Evolutionary conservation across 2,329 filamentous ascomycete species (phyloP).

Genomic region (Dactylellina sp.): DNA sequence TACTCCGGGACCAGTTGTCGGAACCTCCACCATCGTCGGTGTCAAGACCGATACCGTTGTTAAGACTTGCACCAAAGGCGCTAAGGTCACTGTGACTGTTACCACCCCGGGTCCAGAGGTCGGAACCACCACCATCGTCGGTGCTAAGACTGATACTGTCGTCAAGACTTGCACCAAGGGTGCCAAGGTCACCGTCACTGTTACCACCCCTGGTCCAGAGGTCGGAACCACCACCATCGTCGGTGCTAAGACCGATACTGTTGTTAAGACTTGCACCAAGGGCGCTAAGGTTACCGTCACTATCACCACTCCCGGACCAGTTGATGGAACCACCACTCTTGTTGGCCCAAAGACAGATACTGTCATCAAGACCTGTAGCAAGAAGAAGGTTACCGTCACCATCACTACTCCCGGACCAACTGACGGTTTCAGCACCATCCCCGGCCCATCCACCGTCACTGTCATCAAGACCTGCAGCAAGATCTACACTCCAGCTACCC

Average conservation of each 20-base stretch:
- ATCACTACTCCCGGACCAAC: not conserved
- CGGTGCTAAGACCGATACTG: not conserved
- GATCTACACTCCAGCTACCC: not conserved
- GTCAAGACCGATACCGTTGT: not conserved
- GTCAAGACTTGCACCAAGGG: not conserved
- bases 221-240: not conserved
- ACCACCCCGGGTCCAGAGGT: not conserved
- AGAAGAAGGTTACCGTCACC: not conserved
- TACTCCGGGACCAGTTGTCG: not conserved
- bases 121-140: not conserved
- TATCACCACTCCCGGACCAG: not conserved
- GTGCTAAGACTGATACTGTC: not conserved
- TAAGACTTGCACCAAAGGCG: not conserved
- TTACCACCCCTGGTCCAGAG: not conserved
- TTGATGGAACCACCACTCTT: slow-evolving; percentile 1
- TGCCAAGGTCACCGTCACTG: not conserved
- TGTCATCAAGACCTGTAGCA: slow-evolving; percentile 2
- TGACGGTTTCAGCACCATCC: slow-evolving; percentile 2
- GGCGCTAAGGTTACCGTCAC: not conserved
- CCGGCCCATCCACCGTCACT: not conserved
- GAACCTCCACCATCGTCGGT: not conserved
- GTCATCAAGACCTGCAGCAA: slow-evolving; percentile 2
- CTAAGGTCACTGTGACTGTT: not conserved
- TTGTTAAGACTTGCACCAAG: not conserved
- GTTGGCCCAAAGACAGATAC: not conserved